These are phyloP conservation scores for Wickerhamiella kurtzmanii DNA, from an alignment of 805 yeast species.

Conservation along the genomic window DNA sequence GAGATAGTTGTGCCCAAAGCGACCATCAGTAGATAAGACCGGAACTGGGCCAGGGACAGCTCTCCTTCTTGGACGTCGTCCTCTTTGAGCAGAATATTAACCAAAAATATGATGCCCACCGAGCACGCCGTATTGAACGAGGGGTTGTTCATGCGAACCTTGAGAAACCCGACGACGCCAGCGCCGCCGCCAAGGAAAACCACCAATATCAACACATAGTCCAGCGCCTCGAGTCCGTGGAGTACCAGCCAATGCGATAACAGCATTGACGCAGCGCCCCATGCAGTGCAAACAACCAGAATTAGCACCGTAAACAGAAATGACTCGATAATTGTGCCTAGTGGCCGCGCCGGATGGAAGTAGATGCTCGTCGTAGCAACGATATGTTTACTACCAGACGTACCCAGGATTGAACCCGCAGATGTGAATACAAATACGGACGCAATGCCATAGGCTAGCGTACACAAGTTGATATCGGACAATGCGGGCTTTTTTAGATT, in stretches of 20 bases:
- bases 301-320: constrained; percentile 45
- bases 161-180: constrained; percentile 56
- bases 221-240: constrained; percentile 10
- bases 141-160: constrained; percentile 50
- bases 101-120: constrained; percentile 55
- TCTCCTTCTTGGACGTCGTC: constrained; percentile 48
- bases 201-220: constrained; percentile 34
- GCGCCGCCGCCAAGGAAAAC: constrained; percentile 39
- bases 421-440: constrained; percentile 55
- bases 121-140: constrained; percentile 76
- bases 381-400: constrained; percentile 62
- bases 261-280: constrained; percentile 27
- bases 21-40: constrained; percentile 45
- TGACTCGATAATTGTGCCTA: constrained; percentile 71
- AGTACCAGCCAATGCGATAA: constrained; percentile 18
- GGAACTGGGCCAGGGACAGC: constrained; percentile 42
- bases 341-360: constrained; percentile 68
- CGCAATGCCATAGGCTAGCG: constrained; percentile 61
- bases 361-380: constrained; percentile 75
- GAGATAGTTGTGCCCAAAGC: constrained; percentile 47
- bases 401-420: constrained; percentile 38
- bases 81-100: constrained; percentile 60
- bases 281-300: constrained; percentile 37
- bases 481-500: constrained; percentile 3
- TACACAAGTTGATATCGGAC: constrained; percentile 31